Evolutionary conservation across 2,329 filamentous ascomycete genomes (phyloP), one percentile per base, ranked within the genome.

Genomic region (Paracamarosporium sp.): DNA sequence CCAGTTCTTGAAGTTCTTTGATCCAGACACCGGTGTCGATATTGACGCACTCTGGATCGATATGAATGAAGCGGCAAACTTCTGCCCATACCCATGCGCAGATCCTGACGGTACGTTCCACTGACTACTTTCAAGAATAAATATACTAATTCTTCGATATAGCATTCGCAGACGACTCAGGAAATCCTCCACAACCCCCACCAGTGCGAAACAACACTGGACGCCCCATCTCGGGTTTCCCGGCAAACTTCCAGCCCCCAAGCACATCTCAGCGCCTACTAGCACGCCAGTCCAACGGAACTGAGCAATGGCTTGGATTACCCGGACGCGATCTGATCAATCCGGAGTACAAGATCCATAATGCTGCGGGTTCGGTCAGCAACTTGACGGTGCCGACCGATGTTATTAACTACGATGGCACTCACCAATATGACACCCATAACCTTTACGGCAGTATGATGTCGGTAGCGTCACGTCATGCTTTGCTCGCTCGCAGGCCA

Each of bases 401-500:
- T 66, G 75, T 92, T 17, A 81, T 88, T 17, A 89, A 91, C 70
- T 82, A 86, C 31, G 87, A 89, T 54, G 89, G 89, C 0, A 76
- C 88, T 30, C 81, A 83, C 22, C 86, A 90, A 74, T 91, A 91
- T 67, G 90, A 93, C 63, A 89, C 86, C 0, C 90, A 93, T 71
- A 92, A 92, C 63, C 77, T 93, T 3, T 93, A 90, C 73, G 90
- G 90, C 1, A 84, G 85, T 59, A 82, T 92, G 86, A 93, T 93
- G 90, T 90, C 87, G 1, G 78, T 82, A 20, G 79, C 85, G 9
- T 90, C 88, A 0, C 83, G 85, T 50, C 76, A 82, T n/a, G 88
- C 90, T 2, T 90, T 93, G 88, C 74, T 86, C 8, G 76, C 79
- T 24, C 85, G 90, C 13, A 84, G 89, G 0, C 89, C 90, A 0